These are phyloP conservation scores for Termitomyces sp. DNA, from an alignment of 768 basidiomycete genomes.

Conservation along the genomic window DNA sequence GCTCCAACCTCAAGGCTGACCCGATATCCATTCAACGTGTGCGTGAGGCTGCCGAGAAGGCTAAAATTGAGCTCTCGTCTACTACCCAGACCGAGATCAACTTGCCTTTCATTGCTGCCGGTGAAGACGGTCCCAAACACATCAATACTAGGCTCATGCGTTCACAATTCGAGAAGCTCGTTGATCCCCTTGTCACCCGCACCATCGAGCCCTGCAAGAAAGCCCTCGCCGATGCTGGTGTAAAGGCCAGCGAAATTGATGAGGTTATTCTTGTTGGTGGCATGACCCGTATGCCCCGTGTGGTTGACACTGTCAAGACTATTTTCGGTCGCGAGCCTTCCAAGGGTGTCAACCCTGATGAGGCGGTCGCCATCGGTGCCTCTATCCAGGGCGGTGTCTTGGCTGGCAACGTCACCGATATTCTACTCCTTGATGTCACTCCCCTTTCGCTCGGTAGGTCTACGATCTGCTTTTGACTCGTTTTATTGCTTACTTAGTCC, in stretches of 20 bases:
- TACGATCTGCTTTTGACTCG: neutral
- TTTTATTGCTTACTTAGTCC: neutral
- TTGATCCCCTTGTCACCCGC: slow-evolving; percentile 76
- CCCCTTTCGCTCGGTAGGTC: slow-evolving; percentile 88
- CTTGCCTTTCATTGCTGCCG: slow-evolving; percentile 96
- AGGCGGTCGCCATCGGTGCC: slow-evolving; percentile 98
- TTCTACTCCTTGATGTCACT: slow-evolving; percentile 93
- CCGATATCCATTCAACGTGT: slow-evolving; percentile 98
- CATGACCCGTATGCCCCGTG: slow-evolving; percentile 97
- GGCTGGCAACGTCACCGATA: slow-evolving; percentile 94
- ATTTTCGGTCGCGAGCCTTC: slow-evolving; percentile 95
- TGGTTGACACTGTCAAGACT: slow-evolving; percentile 87
- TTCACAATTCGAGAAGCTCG: slow-evolving; percentile 87
- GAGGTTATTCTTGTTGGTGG: slow-evolving; percentile 99
- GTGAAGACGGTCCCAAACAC: slow-evolving; percentile 93
- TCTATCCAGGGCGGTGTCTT: slow-evolving; percentile 98
- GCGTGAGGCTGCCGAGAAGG: slow-evolving; percentile 98
- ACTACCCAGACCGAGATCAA: slow-evolving; percentile 96
- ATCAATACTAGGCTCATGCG: slow-evolving; percentile 91
- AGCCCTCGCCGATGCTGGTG: slow-evolving; percentile 88
- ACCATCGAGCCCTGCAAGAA: slow-evolving; percentile 97
- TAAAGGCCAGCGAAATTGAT: slow-evolving; percentile 90
- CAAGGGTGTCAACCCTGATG: slow-evolving; percentile 99
- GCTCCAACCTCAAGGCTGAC: slow-evolving; percentile 78
- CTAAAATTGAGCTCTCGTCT: slow-evolving; percentile 96